Conservation (phyloP, 164 flowering plant species). For the Malania oleifera region DNA sequence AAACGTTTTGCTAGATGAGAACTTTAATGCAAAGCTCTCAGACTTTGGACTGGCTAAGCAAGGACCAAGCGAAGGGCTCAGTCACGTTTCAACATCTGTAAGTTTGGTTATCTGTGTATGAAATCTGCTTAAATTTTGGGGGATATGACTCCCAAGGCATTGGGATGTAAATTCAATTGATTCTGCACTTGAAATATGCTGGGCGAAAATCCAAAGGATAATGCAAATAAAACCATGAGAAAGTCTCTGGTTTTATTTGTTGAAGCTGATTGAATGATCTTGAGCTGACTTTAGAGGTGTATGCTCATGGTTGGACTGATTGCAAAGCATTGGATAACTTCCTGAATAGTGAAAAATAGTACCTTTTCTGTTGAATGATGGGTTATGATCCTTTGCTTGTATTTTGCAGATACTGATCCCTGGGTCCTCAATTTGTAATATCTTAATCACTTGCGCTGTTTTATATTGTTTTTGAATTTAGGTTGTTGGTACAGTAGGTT, state of each 20-base stretch:
- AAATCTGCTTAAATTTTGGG: background rate
- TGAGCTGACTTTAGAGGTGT: background rate
- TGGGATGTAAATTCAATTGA: background rate
- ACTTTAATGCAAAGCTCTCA: constrained; percentile 88
- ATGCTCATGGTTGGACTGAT: background rate
- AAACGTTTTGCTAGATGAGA: constrained; percentile 76
- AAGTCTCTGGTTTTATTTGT: background rate
- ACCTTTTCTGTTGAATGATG: background rate
- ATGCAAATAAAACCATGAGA: too few relatives aligned
- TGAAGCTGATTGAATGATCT: background rate
- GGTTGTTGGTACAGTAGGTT: constrained; percentile 95
- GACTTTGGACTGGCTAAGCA: constrained; percentile 93
- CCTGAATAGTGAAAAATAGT: background rate
- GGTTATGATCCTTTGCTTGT: too few relatives aligned
- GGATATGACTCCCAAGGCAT: background rate
- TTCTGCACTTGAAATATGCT: background rate
- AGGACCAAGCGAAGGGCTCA: constrained; percentile 81
- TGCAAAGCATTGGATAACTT: too few relatives aligned
- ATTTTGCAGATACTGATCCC: too few relatives aligned
- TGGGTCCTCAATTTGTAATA: background rate
- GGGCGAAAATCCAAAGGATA: too few relatives aligned
- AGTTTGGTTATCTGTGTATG: constrained; percentile 15
- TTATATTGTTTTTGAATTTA: constrained; percentile 13
- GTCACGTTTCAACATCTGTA: constrained; percentile 85
- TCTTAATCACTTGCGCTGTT: background rate